Evolutionary conservation across 139 green algal genomes (phyloP).

Genomic region (Chlamydomonas applanata): DNA sequence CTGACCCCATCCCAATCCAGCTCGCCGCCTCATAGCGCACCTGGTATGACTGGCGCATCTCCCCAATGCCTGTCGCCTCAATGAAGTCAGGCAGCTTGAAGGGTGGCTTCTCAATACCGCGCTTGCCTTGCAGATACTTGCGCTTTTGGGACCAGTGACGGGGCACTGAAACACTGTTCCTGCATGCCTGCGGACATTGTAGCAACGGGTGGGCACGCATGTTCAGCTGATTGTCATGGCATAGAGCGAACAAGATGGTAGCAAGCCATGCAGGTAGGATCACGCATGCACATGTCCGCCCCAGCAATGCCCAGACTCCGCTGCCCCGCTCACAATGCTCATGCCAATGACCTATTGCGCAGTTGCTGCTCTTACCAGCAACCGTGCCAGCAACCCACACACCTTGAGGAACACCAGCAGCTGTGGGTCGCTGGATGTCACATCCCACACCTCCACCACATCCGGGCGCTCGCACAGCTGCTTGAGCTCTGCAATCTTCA

Average conservation of each 20-base stretch:
- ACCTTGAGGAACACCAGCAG: constrained; percentile 96
- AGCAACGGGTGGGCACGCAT: background rate
- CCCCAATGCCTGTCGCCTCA: constrained; percentile 85
- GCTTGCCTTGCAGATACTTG: constrained; percentile 95
- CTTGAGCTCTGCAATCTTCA: constrained; percentile 93
- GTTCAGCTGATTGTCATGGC: too few relatives aligned
- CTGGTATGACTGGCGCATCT: constrained; percentile 76
- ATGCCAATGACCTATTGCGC: too few relatives aligned
- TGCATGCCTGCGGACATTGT: constrained; percentile 32
- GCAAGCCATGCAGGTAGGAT: too few relatives aligned
- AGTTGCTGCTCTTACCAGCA: too few relatives aligned
- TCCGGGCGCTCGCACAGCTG: constrained; percentile 83
- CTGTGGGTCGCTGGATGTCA: constrained; percentile 85
- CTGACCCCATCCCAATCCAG: too few relatives aligned
- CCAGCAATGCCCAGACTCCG: too few relatives aligned
- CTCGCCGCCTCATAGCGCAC: too few relatives aligned
- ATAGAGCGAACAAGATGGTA: background rate
- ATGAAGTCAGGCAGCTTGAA: constrained; percentile 99
- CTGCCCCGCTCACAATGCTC: too few relatives aligned
- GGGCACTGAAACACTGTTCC: constrained; percentile 93
- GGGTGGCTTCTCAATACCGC: constrained; percentile 97
- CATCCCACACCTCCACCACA: constrained; percentile 98
- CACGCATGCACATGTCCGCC: too few relatives aligned
- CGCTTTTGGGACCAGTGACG: constrained; percentile 97
- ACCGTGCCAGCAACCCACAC: background rate